Evolutionary conservation across 2,329 filamentous ascomycete genomes (phyloP), one percentile per base, ranked within the genome.

Genomic region (Ascochyta koolunga): DNA sequence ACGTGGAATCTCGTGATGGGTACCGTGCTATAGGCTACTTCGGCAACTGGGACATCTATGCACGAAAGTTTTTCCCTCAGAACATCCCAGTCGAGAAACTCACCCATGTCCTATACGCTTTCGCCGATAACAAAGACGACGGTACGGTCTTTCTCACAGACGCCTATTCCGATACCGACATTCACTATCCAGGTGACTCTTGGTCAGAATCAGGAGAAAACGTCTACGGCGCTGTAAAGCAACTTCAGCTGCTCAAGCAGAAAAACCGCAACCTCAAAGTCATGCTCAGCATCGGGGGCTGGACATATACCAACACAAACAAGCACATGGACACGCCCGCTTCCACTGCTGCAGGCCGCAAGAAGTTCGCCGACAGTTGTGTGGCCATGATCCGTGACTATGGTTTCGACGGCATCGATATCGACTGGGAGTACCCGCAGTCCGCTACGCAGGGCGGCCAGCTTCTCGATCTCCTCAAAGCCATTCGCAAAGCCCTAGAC

Each of bases 21-120:
- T 66, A 63, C 35, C 54, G 55, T 22, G 45, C 56, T 18, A 36
- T 92, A 19, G 88, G 84, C 31, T 91, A 91, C 77, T 91, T 85
- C 67, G 86, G 89, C 56, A 90, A 90, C 75, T 90, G 88, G 84
- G 90, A 90, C 60, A 93, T 96, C 64, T 97, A 97, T 74, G 91
- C 81, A 33, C 86, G 93, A 50, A 89, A 93, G 66, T 89, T 95
- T 71, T 83, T 87, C n/a, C 92, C 93, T 0, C 89, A 96, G 69
- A 86, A 96, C 70, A 83, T 98, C 5, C 90, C 90, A 0, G 86
- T 83, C 3, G 84, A 92, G 49, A 89, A 90, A 50, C 83, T 97
- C 36, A 98, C 93, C 0, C 93, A 98, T 69, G 77, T 98, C 4
- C 85, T 97, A 15, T 97, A 97, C 67, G 83, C 93, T 15, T 98